Conservation (phyloP, 2,329 filamentous ascomycete species). For the Coleophoma crateriformis region DNA sequence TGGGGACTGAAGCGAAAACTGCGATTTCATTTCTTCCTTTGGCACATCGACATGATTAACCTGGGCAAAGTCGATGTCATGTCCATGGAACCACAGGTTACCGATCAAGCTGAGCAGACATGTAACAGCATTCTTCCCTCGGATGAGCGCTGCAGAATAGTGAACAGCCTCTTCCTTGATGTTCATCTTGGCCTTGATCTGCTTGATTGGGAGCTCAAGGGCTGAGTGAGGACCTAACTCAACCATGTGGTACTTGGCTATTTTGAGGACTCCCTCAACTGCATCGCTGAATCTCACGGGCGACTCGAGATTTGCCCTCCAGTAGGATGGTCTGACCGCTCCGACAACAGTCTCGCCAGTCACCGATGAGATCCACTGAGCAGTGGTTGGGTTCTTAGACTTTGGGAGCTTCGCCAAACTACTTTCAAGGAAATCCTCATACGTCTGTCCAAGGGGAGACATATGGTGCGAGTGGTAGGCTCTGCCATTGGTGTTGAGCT, state of each 20-base stretch:
- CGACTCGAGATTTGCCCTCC: neutral
- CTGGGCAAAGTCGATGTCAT: neutral
- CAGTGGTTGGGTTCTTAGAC: neutral
- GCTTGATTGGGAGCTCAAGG: neutral
- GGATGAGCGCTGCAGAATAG: neutral
- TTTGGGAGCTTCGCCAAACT: neutral
- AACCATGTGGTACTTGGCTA: neutral
- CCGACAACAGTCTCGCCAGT: neutral
- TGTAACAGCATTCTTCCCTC: neutral
- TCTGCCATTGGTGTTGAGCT: neutral
- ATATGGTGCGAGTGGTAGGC: neutral
- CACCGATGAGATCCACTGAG: neutral
- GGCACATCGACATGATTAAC: neutral
- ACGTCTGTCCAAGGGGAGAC: neutral
- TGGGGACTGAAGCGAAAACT: too few species aligned
- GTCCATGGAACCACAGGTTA: neutral
- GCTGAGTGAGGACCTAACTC: conserved; percentile 1
- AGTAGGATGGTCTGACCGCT: neutral
- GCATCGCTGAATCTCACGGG: neutral
- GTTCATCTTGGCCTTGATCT: neutral
- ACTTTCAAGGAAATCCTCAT: neutral
- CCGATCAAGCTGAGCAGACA: neutral
- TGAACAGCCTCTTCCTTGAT: neutral
- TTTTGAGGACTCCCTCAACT: neutral
- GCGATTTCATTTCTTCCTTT: too few species aligned